Evolutionary conservation across 192 early-diverging fungal genomes (phyloP).

Genomic region (Helicostylum pulchrum): DNA sequence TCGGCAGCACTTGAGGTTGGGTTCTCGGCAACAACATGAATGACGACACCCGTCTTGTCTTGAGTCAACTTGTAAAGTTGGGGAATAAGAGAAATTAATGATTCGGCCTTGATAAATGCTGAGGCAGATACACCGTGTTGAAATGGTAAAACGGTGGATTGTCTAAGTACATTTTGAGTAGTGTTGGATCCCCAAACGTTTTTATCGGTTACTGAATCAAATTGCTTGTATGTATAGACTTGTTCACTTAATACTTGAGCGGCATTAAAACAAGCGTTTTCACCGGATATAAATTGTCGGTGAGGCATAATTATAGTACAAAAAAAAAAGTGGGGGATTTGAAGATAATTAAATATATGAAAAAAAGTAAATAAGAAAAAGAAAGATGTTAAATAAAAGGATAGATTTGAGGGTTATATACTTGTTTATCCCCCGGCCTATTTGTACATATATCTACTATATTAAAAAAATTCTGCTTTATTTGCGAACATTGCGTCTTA

Average conservation of each 20-base stretch:
- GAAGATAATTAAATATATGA: neutral
- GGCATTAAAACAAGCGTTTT: conserved; percentile 35
- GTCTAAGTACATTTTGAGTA: conserved; percentile 33
- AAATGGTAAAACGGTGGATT: conserved; percentile 28
- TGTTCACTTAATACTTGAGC: conserved; percentile 44
- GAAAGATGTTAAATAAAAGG: neutral
- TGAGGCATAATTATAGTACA: conserved; percentile 11
- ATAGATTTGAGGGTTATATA: conserved; percentile 5
- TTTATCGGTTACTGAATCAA: conserved; percentile 5
- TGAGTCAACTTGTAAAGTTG: conserved; percentile 52
- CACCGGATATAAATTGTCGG: conserved; percentile 25
- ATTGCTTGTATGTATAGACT: conserved; percentile 39
- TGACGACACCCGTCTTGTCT: conserved; percentile 45
- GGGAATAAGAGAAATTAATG: conserved; percentile 50
- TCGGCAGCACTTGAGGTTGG: conserved; percentile 29
- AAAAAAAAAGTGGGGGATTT: conserved; percentile 1
- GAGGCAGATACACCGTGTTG: conserved; percentile 24
- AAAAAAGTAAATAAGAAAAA: conserved; percentile 9
- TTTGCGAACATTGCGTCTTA: conserved; percentile 30
- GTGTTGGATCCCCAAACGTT: conserved; percentile 33
- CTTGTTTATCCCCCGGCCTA: conserved; percentile 3
- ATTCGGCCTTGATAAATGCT: conserved; percentile 30
- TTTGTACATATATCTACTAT: too few relatives aligned
- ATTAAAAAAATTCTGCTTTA: conserved; percentile 6
- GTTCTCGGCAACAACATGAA: conserved; percentile 53